Evolutionary conservation across 139 green algal genomes (phyloP), one percentile per base, ranked within the genome.

Genomic region (Zygnema cylindricum): DNA sequence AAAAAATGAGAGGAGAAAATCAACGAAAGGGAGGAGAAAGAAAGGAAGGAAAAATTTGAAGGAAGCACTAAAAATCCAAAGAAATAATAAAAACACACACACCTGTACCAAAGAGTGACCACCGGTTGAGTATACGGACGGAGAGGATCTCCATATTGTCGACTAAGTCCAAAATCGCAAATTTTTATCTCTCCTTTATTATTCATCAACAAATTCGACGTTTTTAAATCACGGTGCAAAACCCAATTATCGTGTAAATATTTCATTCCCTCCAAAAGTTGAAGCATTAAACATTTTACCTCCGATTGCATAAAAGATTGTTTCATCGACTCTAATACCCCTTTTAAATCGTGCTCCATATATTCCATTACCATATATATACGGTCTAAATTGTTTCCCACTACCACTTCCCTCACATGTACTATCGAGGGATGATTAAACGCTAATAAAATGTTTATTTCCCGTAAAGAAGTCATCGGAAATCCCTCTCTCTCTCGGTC

Each of bases 321-420:
- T 39, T 87, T 90, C 95, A 96, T 95, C 22, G 92, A 76, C 43
- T 95, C 91, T 92, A 97, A 94, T 35, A 97, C 88, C 54, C 41
- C 76, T 86, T 97, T 97, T 22, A 99, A 93, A 89, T 99, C 97
- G 90, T 98, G 96, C 89, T 99, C 96, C 88, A 97, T 95, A 90
- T 96, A 98, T 92, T 99, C 97, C 96, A 99, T 99, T 0, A 98
- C 96, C 95, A 99, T 97, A 95, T 96, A 99, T 40, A 99, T 87
- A 36, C 75, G 69, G 71, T 92, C 88, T 43, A 92, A 55, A 38
- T 89, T 84, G 2, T 86, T 86, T 33, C 90, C 88, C 39, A 95
- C 82, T 43, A 95, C 89, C 81, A 99, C 95, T 94, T 99, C 98
- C 1, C 88, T 94, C 39, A 99, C 97, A 81, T 97, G 95, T 43